Evolutionary conservation across 805 yeast genomes (phyloP).

Genomic region (Candida ovalis): DNA sequence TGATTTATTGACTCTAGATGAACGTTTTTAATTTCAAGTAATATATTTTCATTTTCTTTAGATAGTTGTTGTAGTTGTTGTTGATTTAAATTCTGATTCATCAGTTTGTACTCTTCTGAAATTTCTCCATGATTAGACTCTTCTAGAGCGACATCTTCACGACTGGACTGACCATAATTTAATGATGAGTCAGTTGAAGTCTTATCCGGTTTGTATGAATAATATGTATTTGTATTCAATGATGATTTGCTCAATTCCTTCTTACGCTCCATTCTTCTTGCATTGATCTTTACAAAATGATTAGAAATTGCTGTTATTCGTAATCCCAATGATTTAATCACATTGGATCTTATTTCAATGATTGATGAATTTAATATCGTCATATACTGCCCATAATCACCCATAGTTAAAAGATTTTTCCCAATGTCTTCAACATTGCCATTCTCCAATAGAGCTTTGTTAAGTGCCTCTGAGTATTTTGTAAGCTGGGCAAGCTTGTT

Average conservation of each 20-base stretch:
- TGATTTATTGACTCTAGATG: slow-evolving; percentile 58
- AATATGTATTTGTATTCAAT: slow-evolving; percentile 18
- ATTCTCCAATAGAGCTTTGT: slow-evolving; percentile 45
- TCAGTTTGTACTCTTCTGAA: slow-evolving; percentile 32
- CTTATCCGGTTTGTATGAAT: slow-evolving; percentile 11
- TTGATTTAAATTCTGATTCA: slow-evolving; percentile 32
- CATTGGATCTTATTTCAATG: slow-evolving; percentile 43
- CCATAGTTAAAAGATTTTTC: slow-evolving; percentile 29
- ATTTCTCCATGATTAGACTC: slow-evolving; percentile 31
- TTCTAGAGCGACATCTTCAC: slow-evolving; percentile 16
- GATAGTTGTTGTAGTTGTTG: slow-evolving; percentile 57
- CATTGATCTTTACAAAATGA: slow-evolving; percentile 46
- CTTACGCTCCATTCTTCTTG: slow-evolving; percentile 42
- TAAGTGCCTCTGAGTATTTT: slow-evolving; percentile 36
- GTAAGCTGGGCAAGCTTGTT: slow-evolving; percentile 29
- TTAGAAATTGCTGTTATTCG: slow-evolving; percentile 40
- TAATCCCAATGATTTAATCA: slow-evolving; percentile 45
- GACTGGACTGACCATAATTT: not conserved
- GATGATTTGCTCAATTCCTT: slow-evolving; percentile 34
- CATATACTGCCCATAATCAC: slow-evolving; percentile 35
- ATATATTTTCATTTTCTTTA: slow-evolving; percentile 53
- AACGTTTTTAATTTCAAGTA: slow-evolving; percentile 51
- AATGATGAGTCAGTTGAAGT: slow-evolving; percentile 19
- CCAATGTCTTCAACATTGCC: slow-evolving; percentile 45
- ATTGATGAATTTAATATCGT: slow-evolving; percentile 36